Evolutionary conservation across 2,329 filamentous ascomycete genomes (phyloP).

Genomic region (Penicillium rolfsii): DNA sequence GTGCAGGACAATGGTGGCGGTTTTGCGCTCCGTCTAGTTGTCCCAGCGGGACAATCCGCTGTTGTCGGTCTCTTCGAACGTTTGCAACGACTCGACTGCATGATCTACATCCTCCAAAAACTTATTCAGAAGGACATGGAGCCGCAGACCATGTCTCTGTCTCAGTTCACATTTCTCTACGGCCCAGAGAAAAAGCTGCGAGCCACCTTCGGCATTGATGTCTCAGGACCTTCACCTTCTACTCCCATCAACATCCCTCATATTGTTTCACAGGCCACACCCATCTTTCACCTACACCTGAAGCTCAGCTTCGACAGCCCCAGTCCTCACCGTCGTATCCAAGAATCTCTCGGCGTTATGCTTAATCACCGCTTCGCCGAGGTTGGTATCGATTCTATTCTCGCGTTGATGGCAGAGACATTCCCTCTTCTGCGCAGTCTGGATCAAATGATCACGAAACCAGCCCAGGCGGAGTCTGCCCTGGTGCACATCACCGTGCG

Average conservation of each 20-base stretch:
- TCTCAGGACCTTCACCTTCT: constrained; percentile 25
- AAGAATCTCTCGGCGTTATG: constrained; percentile 42
- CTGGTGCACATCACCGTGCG: constrained; percentile 41
- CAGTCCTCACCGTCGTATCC: constrained; percentile 48
- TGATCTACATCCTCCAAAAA: constrained; percentile 40
- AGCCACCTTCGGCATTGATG: constrained; percentile 38
- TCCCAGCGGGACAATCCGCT: constrained; percentile 41
- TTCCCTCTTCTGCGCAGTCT: constrained; percentile 44
- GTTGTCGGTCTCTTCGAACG: constrained; percentile 41
- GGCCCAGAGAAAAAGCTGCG: constrained; percentile 33
- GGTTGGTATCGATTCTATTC: constrained; percentile 34
- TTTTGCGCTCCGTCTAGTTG: constrained; percentile 45
- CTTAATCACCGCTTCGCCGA: constrained; percentile 39
- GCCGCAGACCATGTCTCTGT: constrained; percentile 40
- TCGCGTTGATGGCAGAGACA: constrained; percentile 41
- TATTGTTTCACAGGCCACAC: constrained; percentile 27
- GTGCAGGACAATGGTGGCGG: constrained; percentile 39
- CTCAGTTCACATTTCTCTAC: constrained; percentile 42
- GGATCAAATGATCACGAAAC: constrained; percentile 38
- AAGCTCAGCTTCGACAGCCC: constrained; percentile 40
- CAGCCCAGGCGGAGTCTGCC: constrained; percentile 27
- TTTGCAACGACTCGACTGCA: constrained; percentile 45
- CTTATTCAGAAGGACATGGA: constrained; percentile 40
- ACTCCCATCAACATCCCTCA: constrained; percentile 28
- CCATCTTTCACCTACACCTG: constrained; percentile 35